Percentiles rank a stretch among this genome's conserved stretches.
phyloP scores from a whole-genome alignment of 2,329 filamentous ascomycete genomes.

The Raffaelea albimanens region DNA sequence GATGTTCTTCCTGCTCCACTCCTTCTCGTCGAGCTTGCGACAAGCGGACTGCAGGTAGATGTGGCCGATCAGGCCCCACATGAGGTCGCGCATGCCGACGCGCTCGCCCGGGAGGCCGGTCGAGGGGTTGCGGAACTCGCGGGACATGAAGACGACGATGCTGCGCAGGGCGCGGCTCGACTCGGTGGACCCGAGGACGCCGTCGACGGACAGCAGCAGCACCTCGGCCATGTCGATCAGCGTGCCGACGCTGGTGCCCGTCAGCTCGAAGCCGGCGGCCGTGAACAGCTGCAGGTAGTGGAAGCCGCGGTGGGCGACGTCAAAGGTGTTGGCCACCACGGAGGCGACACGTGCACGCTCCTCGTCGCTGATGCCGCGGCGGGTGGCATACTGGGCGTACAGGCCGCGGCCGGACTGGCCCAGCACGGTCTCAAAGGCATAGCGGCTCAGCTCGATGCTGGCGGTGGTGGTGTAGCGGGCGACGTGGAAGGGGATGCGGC shows the following conservation, averaged over 20 bases:
- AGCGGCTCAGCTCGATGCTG: constrained; percentile 45
- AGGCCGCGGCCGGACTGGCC: constrained; percentile 42
- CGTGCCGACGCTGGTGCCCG: constrained; percentile 11
- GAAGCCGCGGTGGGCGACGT: constrained; percentile 11
- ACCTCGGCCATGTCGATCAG: constrained; percentile 42
- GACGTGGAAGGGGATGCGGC: constrained; percentile 41
- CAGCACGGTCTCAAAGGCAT: constrained; percentile 44
- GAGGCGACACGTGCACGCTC: constrained; percentile 30
- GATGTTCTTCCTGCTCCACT: constrained; percentile 33
- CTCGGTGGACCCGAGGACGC: constrained; percentile 59
- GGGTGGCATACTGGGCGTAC: constrained; percentile 4
- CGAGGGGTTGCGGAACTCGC: constrained; percentile 55
- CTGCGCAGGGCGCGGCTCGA: constrained; percentile 58
- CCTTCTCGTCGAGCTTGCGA: constrained; percentile 39
- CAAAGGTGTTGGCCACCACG: constrained; percentile 30
- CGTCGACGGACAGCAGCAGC: constrained; percentile 49
- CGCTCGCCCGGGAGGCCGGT: constrained; percentile 49
- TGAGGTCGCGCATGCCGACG: constrained; percentile 51
- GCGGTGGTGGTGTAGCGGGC: constrained; percentile 48
- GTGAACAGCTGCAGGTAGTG: constrained; percentile 13
- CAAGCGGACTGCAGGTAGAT: constrained; percentile 53
- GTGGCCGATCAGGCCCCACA: constrained; percentile 50
- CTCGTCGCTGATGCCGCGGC: not conserved
- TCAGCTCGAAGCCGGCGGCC: constrained; percentile 12
- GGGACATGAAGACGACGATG: constrained; percentile 53